Conservation (phyloP, 768 basidiomycete species). For the Leccinum rimulosum region DNA sequence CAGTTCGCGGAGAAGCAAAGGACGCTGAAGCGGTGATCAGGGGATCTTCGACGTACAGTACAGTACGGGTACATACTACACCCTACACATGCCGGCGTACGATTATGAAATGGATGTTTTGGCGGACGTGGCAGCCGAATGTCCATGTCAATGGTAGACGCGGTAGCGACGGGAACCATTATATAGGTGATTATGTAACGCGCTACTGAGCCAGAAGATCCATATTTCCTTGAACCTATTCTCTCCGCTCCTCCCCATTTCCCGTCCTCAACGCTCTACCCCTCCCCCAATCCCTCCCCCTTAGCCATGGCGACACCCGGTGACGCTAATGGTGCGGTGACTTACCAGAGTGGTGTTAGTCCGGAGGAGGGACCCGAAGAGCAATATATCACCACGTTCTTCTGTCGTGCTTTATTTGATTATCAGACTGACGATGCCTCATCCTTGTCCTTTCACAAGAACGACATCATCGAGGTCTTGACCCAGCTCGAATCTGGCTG, state of each 20-base stretch:
- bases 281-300: background rate
- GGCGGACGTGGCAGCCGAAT: constrained; percentile 3
- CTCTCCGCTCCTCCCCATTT: constrained; percentile 6
- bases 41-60: background rate
- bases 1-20: constrained; percentile 97
- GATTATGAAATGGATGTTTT: constrained; percentile 12
- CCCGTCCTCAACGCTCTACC: constrained; percentile 10
- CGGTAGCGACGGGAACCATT: constrained; percentile 14
- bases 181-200: constrained; percentile 26
- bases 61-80: background rate
- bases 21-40: constrained; percentile 61
- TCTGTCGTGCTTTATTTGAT: constrained; percentile 91
- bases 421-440: constrained; percentile 86
- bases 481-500: constrained; percentile 91
- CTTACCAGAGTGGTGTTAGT: constrained; percentile 23
- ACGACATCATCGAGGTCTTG: constrained; percentile 92
- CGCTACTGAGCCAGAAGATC: constrained; percentile 9
- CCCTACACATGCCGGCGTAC: background rate
- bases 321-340: constrained; percentile 19
- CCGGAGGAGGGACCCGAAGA: constrained; percentile 45
- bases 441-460: constrained; percentile 81
- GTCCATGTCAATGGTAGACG: constrained; percentile 1
- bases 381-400: constrained; percentile 64
- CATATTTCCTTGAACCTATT: constrained; percentile 11
- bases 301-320: constrained; percentile 18